Evolutionary conservation across 2,329 filamentous ascomycete species (phyloP).

Genomic region (Macrophomina pseudophaseolina): DNA sequence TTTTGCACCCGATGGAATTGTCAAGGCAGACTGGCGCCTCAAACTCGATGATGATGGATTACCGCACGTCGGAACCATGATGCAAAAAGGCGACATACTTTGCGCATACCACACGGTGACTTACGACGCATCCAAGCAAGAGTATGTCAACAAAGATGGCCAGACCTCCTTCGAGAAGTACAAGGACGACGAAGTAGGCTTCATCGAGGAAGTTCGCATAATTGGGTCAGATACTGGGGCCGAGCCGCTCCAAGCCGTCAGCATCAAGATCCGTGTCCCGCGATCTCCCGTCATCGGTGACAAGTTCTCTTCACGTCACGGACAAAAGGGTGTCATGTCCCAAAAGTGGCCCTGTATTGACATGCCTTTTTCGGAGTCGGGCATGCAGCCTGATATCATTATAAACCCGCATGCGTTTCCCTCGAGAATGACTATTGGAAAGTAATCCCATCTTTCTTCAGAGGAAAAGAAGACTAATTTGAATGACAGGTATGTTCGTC

Average conservation of each 20-base stretch:
- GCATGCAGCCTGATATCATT: slow-evolving; percentile 96
- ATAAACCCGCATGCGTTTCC: slow-evolving; percentile 99
- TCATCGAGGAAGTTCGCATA: slow-evolving; percentile 89
- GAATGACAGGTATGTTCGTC: slow-evolving; percentile 77
- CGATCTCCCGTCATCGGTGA: slow-evolving; percentile 93
- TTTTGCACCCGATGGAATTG: slow-evolving; percentile 77
- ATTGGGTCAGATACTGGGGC: slow-evolving; percentile 83
- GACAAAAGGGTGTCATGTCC: slow-evolving; percentile 95
- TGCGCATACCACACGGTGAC: slow-evolving; percentile 90
- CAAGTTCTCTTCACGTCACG: slow-evolving; percentile 98
- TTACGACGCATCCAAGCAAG: slow-evolving; percentile 71
- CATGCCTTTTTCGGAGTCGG: slow-evolving; percentile 96
- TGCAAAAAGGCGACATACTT: slow-evolving; percentile 81
- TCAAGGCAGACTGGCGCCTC: slow-evolving; percentile 72
- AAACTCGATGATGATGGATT: slow-evolving; percentile 87
- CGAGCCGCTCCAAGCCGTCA: slow-evolving; percentile 85
- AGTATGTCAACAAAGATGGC: slow-evolving; percentile 83
- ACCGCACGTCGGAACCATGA: slow-evolving; percentile 76
- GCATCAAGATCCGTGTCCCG: slow-evolving; percentile 90
- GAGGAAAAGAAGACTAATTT: no score
- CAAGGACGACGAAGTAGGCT: slow-evolving; percentile 87
- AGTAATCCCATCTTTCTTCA: no score
- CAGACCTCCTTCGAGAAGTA: slow-evolving; percentile 89
- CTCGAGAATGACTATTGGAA: slow-evolving; percentile 94
- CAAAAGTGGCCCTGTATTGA: slow-evolving; percentile 94